Evolutionary conservation across 306 rosid genomes (phyloP).

Genomic region (Abrus precatorius): DNA sequence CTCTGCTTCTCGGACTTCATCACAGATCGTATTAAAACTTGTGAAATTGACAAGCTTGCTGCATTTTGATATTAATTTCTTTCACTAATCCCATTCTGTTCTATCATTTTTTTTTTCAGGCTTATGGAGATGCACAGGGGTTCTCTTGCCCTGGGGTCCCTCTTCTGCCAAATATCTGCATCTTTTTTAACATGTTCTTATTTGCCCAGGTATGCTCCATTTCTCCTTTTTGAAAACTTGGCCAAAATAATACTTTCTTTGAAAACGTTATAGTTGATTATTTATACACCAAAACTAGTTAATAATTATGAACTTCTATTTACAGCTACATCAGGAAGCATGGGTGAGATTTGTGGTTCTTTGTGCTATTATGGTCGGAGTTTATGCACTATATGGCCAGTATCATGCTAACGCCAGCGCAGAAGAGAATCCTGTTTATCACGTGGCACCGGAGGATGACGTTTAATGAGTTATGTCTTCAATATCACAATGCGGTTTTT

Average conservation of each 20-base stretch:
- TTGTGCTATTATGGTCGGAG: constrained; percentile 60
- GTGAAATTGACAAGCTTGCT: constrained; percentile 27
- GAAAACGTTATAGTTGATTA: constrained; percentile 18
- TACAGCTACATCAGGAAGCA: constrained; percentile 90
- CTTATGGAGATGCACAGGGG: constrained; percentile 75
- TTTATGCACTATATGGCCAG: constrained; percentile 93
- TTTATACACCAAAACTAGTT: constrained; percentile 13
- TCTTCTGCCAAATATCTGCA: constrained; percentile 76
- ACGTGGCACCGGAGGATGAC: constrained; percentile 57
- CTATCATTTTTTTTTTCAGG: constrained; percentile 56
- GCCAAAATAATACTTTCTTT: neutral
- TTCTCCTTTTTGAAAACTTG: constrained; percentile 20
- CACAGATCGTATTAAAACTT: constrained; percentile 1
- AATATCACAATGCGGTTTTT: neutral
- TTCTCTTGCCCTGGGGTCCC: constrained; percentile 97
- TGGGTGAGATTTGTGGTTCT: constrained; percentile 91
- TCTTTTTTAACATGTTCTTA: constrained; percentile 91
- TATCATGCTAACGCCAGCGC: constrained; percentile 84
- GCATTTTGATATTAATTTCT: constrained; percentile 38
- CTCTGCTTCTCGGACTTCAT: constrained; percentile 38
- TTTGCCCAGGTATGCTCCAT: constrained; percentile 80
- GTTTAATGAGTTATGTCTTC: constrained; percentile 44
- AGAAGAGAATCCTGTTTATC: constrained; percentile 62
- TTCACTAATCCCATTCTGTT: constrained; percentile 39
- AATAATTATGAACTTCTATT: constrained; percentile 43